A percentile compares a stretch with the other conserved stretches of the same genome.
Evolutionary conservation across 2,329 filamentous ascomycete species (phyloP).

Genomic region (Furcasterigmium furcatum): DNA sequence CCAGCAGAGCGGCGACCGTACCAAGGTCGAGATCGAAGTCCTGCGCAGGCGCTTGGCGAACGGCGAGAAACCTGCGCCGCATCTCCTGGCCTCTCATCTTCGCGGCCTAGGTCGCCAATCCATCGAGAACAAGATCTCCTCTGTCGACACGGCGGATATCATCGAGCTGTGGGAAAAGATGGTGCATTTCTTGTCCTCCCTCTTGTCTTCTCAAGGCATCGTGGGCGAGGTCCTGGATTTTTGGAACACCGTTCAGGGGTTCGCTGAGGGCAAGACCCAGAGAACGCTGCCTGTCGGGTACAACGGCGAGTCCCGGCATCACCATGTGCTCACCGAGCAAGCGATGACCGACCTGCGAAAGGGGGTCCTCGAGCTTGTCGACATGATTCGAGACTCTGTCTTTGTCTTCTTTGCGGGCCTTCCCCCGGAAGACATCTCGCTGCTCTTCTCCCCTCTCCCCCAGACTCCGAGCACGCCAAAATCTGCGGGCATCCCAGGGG

Average conservation of each 20-base stretch:
- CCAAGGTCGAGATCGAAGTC: conserved; percentile 89
- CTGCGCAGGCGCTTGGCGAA: conserved; percentile 76
- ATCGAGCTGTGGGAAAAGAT: conserved; percentile 94
- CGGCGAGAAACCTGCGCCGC: conserved; percentile 66
- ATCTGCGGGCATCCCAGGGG: conserved; percentile 38
- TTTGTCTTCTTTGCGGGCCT: conserved; percentile 81
- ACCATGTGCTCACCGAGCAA: conserved; percentile 75
- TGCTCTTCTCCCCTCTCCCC: conserved; percentile 78
- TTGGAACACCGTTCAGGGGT: conserved; percentile 88
- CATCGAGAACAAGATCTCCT: conserved; percentile 55
- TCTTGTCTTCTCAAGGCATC: conserved; percentile 77
- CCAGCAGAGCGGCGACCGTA: conserved; percentile 74
- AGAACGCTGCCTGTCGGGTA: conserved; percentile 74
- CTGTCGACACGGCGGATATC: conserved; percentile 76
- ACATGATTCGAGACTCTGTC: conserved; percentile 75
- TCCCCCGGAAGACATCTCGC: conserved; percentile 86
- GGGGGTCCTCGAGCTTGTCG: conserved; percentile 78
- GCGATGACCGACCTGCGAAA: conserved; percentile 71
- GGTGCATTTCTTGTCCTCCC: conserved; percentile 65
- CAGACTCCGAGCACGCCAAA: conserved; percentile 66
- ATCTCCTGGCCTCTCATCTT: conserved; percentile 71
- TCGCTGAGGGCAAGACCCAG: conserved; percentile 84
- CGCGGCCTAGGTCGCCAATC: conserved; percentile 68
- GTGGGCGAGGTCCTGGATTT: conserved; percentile 89
- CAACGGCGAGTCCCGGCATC: conserved; percentile 74